These are phyloP conservation scores for Fraxinus americana DNA, from an alignment of 257 asterid genomes.

Conservation along the genomic window DNA sequence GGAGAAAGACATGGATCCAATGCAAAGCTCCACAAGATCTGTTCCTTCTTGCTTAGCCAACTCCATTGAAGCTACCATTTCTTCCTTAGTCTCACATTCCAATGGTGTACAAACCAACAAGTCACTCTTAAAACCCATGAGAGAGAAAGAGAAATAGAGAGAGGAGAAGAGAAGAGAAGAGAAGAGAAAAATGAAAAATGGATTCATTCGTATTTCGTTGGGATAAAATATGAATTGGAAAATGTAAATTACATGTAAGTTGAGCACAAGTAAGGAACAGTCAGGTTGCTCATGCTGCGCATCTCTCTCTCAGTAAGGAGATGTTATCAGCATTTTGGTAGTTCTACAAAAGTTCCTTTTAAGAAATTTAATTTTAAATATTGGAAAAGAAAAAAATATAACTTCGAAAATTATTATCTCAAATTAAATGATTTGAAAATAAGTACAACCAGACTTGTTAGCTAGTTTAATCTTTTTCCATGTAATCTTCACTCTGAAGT, in stretches of 20 bases:
- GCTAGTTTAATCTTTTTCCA: too few relatives aligned
- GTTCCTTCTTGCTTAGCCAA: conserved; percentile 64
- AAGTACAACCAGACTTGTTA: too few relatives aligned
- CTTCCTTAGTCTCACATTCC: conserved; percentile 49
- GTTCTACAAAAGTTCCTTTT: not conserved
- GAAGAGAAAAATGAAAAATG: not conserved
- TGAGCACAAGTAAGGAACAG: not conserved
- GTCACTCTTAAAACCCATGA: conserved; percentile 45
- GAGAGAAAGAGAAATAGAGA: not conserved
- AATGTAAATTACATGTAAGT: not conserved
- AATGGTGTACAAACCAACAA: conserved; percentile 43
- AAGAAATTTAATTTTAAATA: too few relatives aligned
- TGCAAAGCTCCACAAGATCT: conserved; percentile 55
- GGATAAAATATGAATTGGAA: not conserved
- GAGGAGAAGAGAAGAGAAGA: too few relatives aligned
- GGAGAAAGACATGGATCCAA: conserved; percentile 46
- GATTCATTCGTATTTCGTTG: not conserved
- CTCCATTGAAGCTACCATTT: conserved; percentile 42
- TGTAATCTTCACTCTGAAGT: too few relatives aligned
- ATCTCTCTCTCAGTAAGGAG: not conserved
- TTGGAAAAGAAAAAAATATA: too few relatives aligned
- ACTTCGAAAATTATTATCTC: too few relatives aligned
- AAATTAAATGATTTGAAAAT: too few relatives aligned
- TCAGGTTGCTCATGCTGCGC: not conserved
- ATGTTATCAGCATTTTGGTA: not conserved